Evolutionary conservation across 2,329 filamentous ascomycete species (phyloP).

Genomic region (Monilinia vaccinii-corymbosi): DNA sequence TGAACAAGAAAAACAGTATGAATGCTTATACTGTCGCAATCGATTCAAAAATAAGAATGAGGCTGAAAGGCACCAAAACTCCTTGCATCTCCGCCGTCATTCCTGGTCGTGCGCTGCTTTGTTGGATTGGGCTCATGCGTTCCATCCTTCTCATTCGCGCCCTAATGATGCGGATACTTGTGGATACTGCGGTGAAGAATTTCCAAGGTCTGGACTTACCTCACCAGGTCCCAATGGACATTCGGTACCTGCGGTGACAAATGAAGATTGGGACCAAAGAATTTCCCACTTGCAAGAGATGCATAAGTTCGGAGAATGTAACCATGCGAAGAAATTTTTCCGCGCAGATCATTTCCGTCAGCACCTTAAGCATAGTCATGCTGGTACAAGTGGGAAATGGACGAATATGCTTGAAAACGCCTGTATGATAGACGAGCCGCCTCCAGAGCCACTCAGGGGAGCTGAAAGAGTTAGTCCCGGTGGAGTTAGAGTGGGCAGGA

Average conservation of each 20-base stretch:
- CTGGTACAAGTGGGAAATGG: conserved; percentile 95
- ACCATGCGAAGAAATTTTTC: conserved; percentile 97
- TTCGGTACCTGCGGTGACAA: conserved; percentile 46
- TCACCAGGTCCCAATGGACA: conserved; percentile 36
- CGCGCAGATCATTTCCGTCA: conserved; percentile 96
- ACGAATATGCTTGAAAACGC: conserved; percentile 96
- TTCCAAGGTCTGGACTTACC: conserved; percentile 36
- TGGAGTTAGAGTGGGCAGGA: conserved; percentile 21
- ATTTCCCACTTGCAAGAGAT: conserved; percentile 80
- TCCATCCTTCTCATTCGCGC: conserved; percentile 67
- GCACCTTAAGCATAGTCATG: conserved; percentile 95
- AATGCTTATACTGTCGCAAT: conserved; percentile 85
- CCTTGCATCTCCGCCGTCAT: conserved; percentile 80
- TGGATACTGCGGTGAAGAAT: conserved; percentile 93
- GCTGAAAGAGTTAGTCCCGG: conserved; percentile 25
- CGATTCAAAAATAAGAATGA: conserved; percentile 99
- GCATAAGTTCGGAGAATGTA: conserved; percentile 97
- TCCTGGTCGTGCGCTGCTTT: conserved; percentile 96
- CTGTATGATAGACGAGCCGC: conserved; percentile 83
- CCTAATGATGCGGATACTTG: conserved; percentile 69
- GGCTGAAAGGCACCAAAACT: conserved; percentile 92
- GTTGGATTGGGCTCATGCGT: conserved; percentile 67
- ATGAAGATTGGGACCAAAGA: conserved; percentile 80
- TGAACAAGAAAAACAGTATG: conserved; percentile 93
- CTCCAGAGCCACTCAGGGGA: conserved; percentile 34